Evolutionary conservation across 2,329 filamentous ascomycete genomes (phyloP), one percentile per base, ranked within the genome.

Genomic region (Bipolaris gigantea): DNA sequence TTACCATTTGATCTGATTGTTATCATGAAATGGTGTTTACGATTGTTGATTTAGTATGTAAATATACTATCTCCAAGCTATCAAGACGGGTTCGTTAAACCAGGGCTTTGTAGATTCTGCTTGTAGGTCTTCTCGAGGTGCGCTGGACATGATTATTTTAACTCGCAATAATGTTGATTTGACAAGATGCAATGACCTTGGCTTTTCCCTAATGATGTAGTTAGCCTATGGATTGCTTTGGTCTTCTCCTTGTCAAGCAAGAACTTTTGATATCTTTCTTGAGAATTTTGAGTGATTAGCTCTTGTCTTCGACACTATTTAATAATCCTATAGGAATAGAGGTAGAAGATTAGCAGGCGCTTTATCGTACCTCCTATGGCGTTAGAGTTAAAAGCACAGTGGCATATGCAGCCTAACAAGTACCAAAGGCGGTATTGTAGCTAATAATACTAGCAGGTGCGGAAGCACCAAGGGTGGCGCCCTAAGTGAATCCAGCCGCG

Each of bases 371-470:
- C 23, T 44, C 41, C 40, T 54, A 77, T 8, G 53, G 72, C 1
- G 65, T 77, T 1, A 75, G 77, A 1, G 64, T 55, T 2, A 77
- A 32, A 13, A 75, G 33, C 5, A 70, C 56, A 3, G 70, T 69
- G 4, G 73, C 73, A 63, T 80, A 82, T 15, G 73, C 72, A 11
- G 77, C 76, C 57, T 78, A 74, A 48, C 79, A 83, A 1, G 61
- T 67, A 0, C 79, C 80, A 54, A 70, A 82, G 0, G 77, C 74
- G 1, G 63, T 2, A 56, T 83, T 81, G 55, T 80, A 83, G 0
- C 65, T 75, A 2, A 79, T 2, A 5, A 81, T 68, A 0, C 74
- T 62, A 0, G 77, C 71, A 0, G 79, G 76, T 3, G 78, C 76
- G 1, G 70, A 64, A 0, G 70, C 67, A 3, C 70, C 76, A 0